Base-by-base conservation (phyloP, 2,329 filamentous ascomycete genomes). In the Colletotrichum tanaceti region DNA sequence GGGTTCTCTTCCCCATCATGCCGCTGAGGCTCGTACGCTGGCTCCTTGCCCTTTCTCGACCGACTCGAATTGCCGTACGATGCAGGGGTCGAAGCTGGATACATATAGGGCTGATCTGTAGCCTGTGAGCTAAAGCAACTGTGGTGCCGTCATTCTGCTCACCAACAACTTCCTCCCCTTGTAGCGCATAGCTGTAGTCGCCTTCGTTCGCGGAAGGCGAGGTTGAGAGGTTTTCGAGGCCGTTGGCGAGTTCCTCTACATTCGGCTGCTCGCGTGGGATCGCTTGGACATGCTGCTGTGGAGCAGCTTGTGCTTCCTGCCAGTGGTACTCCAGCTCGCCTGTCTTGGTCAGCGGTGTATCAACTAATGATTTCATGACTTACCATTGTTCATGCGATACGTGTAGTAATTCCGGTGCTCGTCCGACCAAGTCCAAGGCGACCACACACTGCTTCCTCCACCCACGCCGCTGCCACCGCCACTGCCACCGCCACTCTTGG, bases 331-430 rank as follows among this genome's bases (percentile, higher is more conserved):
- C 72, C 14, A 44, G 6, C n/a, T 70, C 63, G 22, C 75, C 77
- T 78, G 22, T 13, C 47, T 53, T 44, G 11, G 28, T 68, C 22
- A 71, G 66, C 20, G 20, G n/a, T 57, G 50, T 41, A 6, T 35
- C 10, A 16, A 11, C 38, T 52, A 4, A 5, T 10, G 3, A 16
- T 3, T 18, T 47, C 14, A 53, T 68, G 41, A 71, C 71, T 7
- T 73, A 80, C 79, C 79, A 58, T 74, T 69, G 44, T 76, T 73
- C 65, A 71, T 68, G 52, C 76, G 73, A 20, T 73, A 72, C 58
- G 74, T 75, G 57, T 76, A 80, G 54, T 76, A 74, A 63, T 73
- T 71, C 16, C 70, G 46, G 44, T 77, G 72, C 5, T 73, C 66
- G 18, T 28, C 24, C 28, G 74, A 73, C 72, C 72, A 78, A 20